A percentile compares a stretch with the other conserved stretches of the same genome.
Conservation (phyloP, 2,329 filamentous ascomycete genomes). For the Rhexocercosporidium sp. region DNA sequence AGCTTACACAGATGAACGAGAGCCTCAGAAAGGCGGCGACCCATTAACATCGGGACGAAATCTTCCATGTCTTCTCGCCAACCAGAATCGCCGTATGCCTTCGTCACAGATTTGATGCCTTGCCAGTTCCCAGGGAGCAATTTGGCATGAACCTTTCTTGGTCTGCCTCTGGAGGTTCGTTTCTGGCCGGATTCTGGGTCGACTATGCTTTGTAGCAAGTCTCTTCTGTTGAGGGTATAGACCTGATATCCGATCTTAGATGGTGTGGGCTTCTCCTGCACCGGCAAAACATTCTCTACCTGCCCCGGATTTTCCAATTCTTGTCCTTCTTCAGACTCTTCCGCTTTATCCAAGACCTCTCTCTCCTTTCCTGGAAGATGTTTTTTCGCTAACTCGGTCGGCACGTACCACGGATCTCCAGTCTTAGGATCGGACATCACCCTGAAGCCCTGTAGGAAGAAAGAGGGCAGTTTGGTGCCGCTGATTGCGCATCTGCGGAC, state of each 20-base stretch:
- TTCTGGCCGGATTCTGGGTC: not conserved
- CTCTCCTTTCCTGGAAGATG: not conserved
- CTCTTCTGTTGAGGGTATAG: conserved; percentile 22
- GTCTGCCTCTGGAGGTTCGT: not conserved
- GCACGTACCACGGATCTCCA: conserved; percentile 60
- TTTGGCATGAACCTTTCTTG: not conserved
- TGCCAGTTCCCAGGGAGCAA: conserved; percentile 14
- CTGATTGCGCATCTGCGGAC: conserved; percentile 62
- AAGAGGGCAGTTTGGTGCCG: conserved; percentile 55
- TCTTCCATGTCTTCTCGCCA: conserved; percentile 63
- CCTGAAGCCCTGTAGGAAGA: conserved; percentile 68
- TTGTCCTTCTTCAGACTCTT: not conserved
- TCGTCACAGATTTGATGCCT: conserved; percentile 14
- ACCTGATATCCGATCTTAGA: conserved; percentile 17
- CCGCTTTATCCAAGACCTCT: not conserved
- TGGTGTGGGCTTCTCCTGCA: not conserved
- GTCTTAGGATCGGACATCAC: conserved; percentile 60
- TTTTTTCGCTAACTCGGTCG: conserved; percentile 47
- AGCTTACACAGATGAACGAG: conserved; percentile 49
- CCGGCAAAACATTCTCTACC: not conserved
- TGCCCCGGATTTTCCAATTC: not conserved
- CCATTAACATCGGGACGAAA: conserved; percentile 56
- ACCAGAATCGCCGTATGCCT: conserved; percentile 24
- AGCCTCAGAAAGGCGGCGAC: conserved; percentile 51
- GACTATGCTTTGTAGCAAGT: conserved; percentile 6